Percentiles rank a stretch among this genome's conserved stretches.
phyloP scores from a whole-genome alignment of 768 basidiomycete species.

The Calocera viscosa region DNA sequence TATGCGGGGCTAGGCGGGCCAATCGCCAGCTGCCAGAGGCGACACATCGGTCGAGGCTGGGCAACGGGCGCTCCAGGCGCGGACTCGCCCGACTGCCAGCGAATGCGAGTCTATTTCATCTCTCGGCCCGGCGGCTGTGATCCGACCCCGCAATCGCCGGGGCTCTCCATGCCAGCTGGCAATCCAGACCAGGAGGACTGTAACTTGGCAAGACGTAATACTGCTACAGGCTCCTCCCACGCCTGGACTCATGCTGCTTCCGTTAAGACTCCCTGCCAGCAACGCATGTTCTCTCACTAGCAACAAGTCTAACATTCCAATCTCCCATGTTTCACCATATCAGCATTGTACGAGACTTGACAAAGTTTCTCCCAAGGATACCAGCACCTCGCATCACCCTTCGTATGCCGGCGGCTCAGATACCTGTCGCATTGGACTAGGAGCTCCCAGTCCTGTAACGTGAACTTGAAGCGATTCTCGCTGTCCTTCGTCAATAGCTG shows the following conservation, averaged over 20 bases:
- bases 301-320: no score
- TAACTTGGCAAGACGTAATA: no score
- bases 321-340: no score
- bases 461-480: no score
- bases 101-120: neutral
- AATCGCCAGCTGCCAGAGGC: neutral
- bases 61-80: neutral
- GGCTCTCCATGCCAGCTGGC: neutral
- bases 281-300: no score
- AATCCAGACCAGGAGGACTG: neutral
- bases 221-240: no score
- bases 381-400: no score
- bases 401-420: neutral
- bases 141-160: neutral
- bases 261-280: no score
- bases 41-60: neutral
- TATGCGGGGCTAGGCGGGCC: neutral
- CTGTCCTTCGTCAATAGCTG: no score
- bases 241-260: no score
- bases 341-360: no score
- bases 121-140: neutral
- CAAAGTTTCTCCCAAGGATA: no score
- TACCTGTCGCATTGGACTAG: neutral
- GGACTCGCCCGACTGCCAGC: constrained; percentile 1
- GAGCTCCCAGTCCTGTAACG: neutral